phyloP scores from a whole-genome alignment of 2,329 filamentous ascomycete genomes.

The Aspergillus neoniger region DNA sequence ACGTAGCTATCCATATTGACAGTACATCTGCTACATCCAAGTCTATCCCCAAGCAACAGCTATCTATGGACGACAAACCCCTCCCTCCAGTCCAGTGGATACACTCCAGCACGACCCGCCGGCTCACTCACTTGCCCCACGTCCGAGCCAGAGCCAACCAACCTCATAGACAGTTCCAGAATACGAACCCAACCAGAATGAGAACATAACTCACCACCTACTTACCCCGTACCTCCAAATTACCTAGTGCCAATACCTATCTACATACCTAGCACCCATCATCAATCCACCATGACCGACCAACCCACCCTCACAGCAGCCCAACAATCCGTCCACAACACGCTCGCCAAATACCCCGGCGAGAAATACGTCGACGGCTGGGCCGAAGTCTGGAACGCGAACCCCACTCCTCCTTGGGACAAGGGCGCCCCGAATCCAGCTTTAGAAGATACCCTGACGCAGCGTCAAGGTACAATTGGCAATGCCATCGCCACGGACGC shows the following conservation, averaged over 20 bases:
- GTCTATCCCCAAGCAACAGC: not conserved
- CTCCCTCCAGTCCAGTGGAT: not conserved
- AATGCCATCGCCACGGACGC: constrained; percentile 28
- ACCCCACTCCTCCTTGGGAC: constrained; percentile 60
- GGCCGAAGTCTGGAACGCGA: constrained; percentile 57
- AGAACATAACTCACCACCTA: not conserved
- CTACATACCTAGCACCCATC: not conserved
- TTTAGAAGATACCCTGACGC: constrained; percentile 54
- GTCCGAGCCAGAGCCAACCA: not conserved
- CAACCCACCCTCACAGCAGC: not conserved
- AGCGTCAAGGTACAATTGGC: constrained; percentile 42
- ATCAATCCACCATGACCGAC: not conserved
- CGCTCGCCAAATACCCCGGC: constrained; percentile 10
- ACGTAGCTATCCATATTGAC: no score
- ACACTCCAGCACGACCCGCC: not conserved
- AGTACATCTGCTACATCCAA: no score
- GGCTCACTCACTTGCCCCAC: not conserved
- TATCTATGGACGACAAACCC: not conserved
- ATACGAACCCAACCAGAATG: not conserved
- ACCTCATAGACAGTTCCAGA: not conserved
- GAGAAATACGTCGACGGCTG: constrained; percentile 42
- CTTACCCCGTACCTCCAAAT: not conserved
- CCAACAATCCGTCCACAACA: constrained; percentile 7
- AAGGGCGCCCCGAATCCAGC: constrained; percentile 58
- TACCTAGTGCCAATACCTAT: not conserved